phyloP scores from a whole-genome alignment of 2,329 filamentous ascomycete species.

The Neonectria coccinea region DNA sequence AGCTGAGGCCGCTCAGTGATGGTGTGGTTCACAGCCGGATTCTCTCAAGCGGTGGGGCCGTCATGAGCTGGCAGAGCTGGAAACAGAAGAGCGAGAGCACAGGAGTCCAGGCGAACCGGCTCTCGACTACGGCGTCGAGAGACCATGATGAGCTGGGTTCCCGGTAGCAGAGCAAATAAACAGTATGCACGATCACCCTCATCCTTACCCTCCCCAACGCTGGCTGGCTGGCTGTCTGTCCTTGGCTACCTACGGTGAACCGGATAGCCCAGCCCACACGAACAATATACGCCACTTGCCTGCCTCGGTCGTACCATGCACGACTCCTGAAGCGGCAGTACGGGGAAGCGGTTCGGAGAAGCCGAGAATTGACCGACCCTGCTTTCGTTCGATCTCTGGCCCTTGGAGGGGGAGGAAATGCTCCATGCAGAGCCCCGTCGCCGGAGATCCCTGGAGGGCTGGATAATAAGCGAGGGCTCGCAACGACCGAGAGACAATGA shows the following conservation, averaged over 20 bases:
- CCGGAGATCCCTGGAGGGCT: slow-evolving; percentile 18
- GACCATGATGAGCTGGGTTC: neutral
- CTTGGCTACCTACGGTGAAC: slow-evolving; percentile 19
- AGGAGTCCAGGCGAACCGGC: neutral
- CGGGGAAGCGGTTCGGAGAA: slow-evolving; percentile 29
- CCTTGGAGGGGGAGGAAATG: neutral
- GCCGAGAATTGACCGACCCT: slow-evolving; percentile 37
- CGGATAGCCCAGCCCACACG: slow-evolving; percentile 23
- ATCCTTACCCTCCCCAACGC: neutral
- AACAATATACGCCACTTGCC: slow-evolving; percentile 32
- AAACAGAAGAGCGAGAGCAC: neutral
- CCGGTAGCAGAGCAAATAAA: neutral
- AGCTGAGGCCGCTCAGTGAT: slow-evolving; percentile 26
- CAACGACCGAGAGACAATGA: neutral
- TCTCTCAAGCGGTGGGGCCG: slow-evolving; percentile 13
- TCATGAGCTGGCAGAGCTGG: slow-evolving; percentile 8
- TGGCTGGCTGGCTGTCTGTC: neutral
- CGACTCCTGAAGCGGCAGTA: slow-evolving; percentile 38
- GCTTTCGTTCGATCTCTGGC: slow-evolving; percentile 9
- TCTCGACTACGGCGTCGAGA: neutral
- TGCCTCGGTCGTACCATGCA: slow-evolving; percentile 43
- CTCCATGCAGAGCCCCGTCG: slow-evolving; percentile 21
- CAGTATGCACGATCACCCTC: neutral
- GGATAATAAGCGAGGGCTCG: slow-evolving; percentile 6
- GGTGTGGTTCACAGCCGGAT: slow-evolving; percentile 24